Base-by-base conservation (phyloP, 768 basidiomycete genomes). In the Russula virescens region DNA sequence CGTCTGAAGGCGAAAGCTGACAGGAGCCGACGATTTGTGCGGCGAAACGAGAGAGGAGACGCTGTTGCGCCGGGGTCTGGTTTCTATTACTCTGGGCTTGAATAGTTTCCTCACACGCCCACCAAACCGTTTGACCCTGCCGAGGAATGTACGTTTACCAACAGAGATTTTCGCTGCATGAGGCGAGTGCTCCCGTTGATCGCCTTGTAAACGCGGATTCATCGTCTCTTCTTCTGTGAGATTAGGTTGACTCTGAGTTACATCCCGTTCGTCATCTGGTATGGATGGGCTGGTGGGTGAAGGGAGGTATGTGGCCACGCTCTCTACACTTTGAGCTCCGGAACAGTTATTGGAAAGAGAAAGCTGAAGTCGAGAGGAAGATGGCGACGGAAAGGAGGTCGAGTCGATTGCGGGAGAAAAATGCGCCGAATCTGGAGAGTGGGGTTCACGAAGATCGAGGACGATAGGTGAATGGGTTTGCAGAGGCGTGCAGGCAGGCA, bases 381-480 rank as follows among this genome's bases (percentile, higher is more conserved):
- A 42, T 34, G 67, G 61, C 18, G 67, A 68, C 9, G 64, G 28
- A 28, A 66, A 55, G 28, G 66, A 38, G 16, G 52, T 62, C 11
- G 58, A 38, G 28, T 61, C 55, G 16, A 57, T 40, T 10, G 43
- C 54, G 18, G 65, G 61, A 11, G 67, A 66, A 53, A 67, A 67
- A 43, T 62, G 66, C 2, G 64, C 64, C 10, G 64, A 56, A 21
- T 66, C 66, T 26, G 66, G 66, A 25, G 66, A 66, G 42, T 14
- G 50, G 45, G 66, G 66, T 55, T 67, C 66, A 23, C 35, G 47
- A 40, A 67, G 61, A 23, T 67, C 45, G 40, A 67, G 43, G 9
- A 64, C 2, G 53, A 40, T 26, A 31, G 63, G 53, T 25, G 53
- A 28, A 35, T 43, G 40, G 6, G 9, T 38, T 19, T 23, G 13